Evolutionary conservation across 345 rosid species (phyloP).

Genomic region (Gossypium thurberi): DNA sequence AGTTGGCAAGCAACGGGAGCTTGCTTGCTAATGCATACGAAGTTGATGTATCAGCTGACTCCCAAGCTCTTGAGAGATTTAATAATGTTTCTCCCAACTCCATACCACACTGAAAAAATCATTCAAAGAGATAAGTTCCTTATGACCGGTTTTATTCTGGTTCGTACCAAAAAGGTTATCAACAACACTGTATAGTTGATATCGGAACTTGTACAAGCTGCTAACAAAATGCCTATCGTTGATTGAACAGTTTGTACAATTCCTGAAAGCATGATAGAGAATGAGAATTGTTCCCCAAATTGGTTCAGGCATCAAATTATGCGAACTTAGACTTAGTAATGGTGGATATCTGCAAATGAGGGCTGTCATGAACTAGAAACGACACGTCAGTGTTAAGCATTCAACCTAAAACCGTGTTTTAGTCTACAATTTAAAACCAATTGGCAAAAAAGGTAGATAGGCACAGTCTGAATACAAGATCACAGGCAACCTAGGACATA

Average conservation of each 20-base stretch:
- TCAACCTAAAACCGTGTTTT: not conserved
- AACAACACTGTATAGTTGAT: not conserved
- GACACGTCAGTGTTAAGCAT: not conserved
- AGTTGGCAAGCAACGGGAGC: constrained; percentile 48
- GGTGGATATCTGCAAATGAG: not conserved
- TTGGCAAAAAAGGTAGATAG: not conserved
- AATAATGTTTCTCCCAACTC: constrained; percentile 69
- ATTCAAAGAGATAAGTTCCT: constrained; percentile 5
- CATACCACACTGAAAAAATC: constrained; percentile 61
- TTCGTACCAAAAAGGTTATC: not conserved
- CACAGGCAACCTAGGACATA: too few species aligned
- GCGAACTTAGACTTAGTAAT: not conserved
- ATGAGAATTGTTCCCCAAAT: not conserved
- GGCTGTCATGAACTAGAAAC: not conserved
- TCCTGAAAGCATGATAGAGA: not conserved
- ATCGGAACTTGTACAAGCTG: not conserved
- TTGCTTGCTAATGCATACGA: constrained; percentile 47
- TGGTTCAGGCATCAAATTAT: not conserved
- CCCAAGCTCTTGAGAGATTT: constrained; percentile 83
- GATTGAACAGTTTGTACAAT: not conserved
- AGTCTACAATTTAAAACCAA: not conserved
- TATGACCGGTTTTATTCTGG: not conserved
- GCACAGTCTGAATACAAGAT: too few species aligned
- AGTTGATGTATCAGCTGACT: constrained; percentile 63
- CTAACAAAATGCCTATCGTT: not conserved